Percentiles rank a stretch among this genome's conserved stretches.
These are phyloP conservation scores for Trichoderma sp. DNA, from an alignment of 2,329 filamentous ascomycete species.

Conservation along the genomic window DNA sequence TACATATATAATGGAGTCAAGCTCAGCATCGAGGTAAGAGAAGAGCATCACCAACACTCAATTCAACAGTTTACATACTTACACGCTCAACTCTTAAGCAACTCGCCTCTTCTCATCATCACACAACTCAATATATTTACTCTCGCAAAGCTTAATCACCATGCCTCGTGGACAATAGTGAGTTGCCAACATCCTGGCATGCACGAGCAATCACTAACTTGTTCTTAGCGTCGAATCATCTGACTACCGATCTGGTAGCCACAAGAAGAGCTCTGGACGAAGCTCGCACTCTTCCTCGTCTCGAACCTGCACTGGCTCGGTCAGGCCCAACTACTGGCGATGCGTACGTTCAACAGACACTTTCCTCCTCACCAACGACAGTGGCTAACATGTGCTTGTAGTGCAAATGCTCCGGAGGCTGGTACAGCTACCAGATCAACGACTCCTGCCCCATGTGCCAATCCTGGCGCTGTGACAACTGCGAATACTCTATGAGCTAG, in stretches of 20 bases:
- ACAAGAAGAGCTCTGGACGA: neutral
- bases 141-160: neutral
- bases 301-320: neutral
- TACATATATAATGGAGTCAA: neutral
- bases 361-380: neutral
- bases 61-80: neutral
- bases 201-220: neutral
- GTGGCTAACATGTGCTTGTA: slow-evolving; percentile 14
- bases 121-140: neutral
- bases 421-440: slow-evolving; percentile 24
- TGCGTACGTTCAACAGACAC: slow-evolving; percentile 20
- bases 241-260: neutral
- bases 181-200: neutral
- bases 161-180: slow-evolving; percentile 5
- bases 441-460: slow-evolving; percentile 24
- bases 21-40: neutral
- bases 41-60: neutral
- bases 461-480: slow-evolving; percentile 22
- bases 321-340: slow-evolving; percentile 17
- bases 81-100: neutral
- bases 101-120: neutral
- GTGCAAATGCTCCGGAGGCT: slow-evolving; percentile 24
- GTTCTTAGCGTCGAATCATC: neutral
- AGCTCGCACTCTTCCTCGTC: neutral
- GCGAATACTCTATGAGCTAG: slow-evolving; percentile 23